Evolutionary conservation across 345 rosid species (phyloP).

Genomic region (Eucalyptus regnans): DNA sequence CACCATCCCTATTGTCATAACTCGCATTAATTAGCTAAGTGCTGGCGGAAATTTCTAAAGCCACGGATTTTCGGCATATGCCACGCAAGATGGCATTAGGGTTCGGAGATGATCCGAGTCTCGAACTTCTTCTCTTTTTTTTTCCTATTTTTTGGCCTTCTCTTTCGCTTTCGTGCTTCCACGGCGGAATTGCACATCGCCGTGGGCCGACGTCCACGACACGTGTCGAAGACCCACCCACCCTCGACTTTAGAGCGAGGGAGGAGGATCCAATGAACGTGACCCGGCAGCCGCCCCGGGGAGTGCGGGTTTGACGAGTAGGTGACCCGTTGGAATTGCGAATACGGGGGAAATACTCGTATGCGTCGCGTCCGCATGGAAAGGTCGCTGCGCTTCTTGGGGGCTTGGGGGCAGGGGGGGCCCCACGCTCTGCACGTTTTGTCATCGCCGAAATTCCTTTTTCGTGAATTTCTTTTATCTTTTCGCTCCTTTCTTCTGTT

Average conservation of each 20-base stretch:
- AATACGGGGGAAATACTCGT: neutral
- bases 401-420: neutral
- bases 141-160: rapidly evolving
- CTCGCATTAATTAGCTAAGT: neutral
- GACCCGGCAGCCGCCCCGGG: neutral
- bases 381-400: neutral
- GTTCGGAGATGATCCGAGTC: neutral
- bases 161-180: neutral
- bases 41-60: neutral
- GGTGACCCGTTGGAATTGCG: neutral
- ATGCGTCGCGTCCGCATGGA: neutral
- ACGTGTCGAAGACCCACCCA: neutral
- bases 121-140: rapidly evolving
- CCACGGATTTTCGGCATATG: neutral
- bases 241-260: neutral
- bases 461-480: rapidly evolving
- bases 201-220: neutral
- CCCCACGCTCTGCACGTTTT: neutral
- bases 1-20: neutral
- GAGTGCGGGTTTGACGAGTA: neutral
- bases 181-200: neutral
- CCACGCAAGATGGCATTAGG: neutral
- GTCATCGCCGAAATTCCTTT: neutral
- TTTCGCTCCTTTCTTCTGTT: neutral
- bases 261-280: neutral